phyloP scores from a whole-genome alignment of 75 land plant species.

The Adiantum capillusveneris region DNA sequence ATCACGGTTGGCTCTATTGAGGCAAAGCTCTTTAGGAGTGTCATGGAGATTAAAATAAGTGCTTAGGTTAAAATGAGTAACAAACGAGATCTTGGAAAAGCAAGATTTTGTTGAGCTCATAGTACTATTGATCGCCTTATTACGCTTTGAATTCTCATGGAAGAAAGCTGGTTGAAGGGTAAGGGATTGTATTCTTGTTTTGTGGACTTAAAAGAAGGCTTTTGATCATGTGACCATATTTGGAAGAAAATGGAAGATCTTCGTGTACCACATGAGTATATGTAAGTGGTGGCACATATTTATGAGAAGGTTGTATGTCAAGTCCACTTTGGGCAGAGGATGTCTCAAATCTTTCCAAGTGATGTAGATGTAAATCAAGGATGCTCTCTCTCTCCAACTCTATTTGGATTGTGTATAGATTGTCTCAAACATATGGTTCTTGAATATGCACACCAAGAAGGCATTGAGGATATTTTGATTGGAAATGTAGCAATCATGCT shows the following conservation, averaged over 20 bases:
- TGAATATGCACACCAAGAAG: not conserved
- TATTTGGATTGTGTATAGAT: slow-evolving; percentile 6
- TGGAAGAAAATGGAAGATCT: not conserved
- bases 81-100: too few relatives aligned
- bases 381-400: slow-evolving; percentile 7
- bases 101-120: too few relatives aligned
- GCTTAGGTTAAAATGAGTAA: too few relatives aligned
- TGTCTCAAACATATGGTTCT: not conserved
- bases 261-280: not conserved
- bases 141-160: too few relatives aligned
- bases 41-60: too few relatives aligned
- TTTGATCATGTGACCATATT: not conserved
- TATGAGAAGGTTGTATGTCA: not conserved
- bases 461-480: not conserved
- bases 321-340: not conserved
- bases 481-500: not conserved
- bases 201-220: not conserved
- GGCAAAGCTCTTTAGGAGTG: too few relatives aligned
- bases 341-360: not conserved
- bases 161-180: too few relatives aligned
- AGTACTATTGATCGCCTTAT: too few relatives aligned
- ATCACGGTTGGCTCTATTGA: too few relatives aligned
- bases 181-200: too few relatives aligned
- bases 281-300: not conserved
- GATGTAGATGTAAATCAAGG: not conserved